phyloP scores from a whole-genome alignment of 169 alveolate genomes.

The Neospora caninum region DNA sequence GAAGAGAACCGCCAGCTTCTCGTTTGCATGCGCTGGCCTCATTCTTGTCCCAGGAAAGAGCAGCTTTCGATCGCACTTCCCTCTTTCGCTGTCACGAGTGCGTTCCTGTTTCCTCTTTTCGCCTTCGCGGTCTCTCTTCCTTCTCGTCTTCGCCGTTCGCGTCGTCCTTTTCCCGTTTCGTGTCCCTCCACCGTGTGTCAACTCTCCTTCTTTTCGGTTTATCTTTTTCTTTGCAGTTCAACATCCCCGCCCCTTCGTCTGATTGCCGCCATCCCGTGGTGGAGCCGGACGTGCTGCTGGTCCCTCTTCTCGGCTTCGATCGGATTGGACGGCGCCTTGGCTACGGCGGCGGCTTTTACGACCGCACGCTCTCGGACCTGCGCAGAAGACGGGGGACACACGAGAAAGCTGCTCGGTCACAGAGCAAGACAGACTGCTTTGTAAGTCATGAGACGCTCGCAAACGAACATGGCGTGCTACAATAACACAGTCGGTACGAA shows the following conservation, averaged over 20 bases:
- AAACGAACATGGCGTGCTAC: too few relatives aligned
- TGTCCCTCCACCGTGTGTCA: too few relatives aligned
- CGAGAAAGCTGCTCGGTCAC: neutral
- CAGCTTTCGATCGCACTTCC: too few relatives aligned
- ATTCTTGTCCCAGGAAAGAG: too few relatives aligned
- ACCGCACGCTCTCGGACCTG: neutral
- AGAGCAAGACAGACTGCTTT: neutral
- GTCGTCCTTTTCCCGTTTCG: neutral
- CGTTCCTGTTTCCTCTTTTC: neutral
- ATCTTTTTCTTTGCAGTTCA: neutral
- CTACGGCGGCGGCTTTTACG: slow-evolving; percentile 32
- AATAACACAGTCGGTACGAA: too few relatives aligned
- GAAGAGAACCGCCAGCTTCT: too few relatives aligned
- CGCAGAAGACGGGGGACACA: neutral
- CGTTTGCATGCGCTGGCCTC: too few relatives aligned
- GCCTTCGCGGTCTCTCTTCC: neutral
- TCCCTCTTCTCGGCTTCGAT: slow-evolving; percentile 19
- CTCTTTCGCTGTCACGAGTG: too few relatives aligned
- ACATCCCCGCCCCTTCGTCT: neutral
- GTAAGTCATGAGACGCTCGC: neutral
- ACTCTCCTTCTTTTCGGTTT: too few relatives aligned
- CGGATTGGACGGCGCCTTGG: neutral
- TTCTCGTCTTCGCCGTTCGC: neutral
- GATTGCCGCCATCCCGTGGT: neutral
- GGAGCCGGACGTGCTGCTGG: slow-evolving; percentile 3